Evolutionary conservation across 2,329 filamentous ascomycete genomes (phyloP), one percentile per base, ranked within the genome.

Genomic region (Pseudocercospora macadamiae): DNA sequence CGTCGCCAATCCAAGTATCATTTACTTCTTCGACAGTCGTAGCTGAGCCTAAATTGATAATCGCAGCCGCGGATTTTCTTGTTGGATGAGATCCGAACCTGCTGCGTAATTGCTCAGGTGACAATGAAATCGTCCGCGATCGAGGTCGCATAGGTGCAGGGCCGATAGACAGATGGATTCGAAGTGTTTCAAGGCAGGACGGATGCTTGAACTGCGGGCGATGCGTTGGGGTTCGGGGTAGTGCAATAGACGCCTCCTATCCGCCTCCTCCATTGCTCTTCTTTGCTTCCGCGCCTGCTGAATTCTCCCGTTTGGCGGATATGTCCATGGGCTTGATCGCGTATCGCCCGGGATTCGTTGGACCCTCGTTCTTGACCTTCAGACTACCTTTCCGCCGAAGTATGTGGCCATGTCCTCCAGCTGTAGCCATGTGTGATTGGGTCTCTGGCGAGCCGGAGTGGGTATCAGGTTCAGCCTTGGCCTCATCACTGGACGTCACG

Each of bases 361-460:
- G 69, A 9, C 72, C 71, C 48, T 80, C 79, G 63, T 80, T 79
- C 39, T 73, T 74, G 2, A 74, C 72, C 54, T 73, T 77, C 53
- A 80, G 66, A 23, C 75, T 77, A 16, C 74, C 76, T 62, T 78
- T 80, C 42, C 77, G 71, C 47, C 76, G 72, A 36, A 80, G 70
- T 21, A 58, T 56, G 37, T 60, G 59, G n/a, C 55, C 54, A 21
- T 59, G 54, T 4, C 44, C 47, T 18, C n/a, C 16, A 19, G 47
- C 26, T 12, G 25, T n/a, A 3, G 5, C n/a, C 28, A 21, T 12
- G 18, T 16, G 47, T 8, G 47, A 4, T 32, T 49, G 25, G 26
- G 26, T 26, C 26, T 32, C 18, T 4, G n/a, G n/a, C n/a, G n/a
- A n/a, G n/a, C 4, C 16, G 25, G 25, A n/a, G n/a, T 30, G 18